Evolutionary conservation across 2,329 filamentous ascomycete genomes (phyloP), one percentile per base, ranked within the genome.

Genomic region (Lizonia empirigonia): DNA sequence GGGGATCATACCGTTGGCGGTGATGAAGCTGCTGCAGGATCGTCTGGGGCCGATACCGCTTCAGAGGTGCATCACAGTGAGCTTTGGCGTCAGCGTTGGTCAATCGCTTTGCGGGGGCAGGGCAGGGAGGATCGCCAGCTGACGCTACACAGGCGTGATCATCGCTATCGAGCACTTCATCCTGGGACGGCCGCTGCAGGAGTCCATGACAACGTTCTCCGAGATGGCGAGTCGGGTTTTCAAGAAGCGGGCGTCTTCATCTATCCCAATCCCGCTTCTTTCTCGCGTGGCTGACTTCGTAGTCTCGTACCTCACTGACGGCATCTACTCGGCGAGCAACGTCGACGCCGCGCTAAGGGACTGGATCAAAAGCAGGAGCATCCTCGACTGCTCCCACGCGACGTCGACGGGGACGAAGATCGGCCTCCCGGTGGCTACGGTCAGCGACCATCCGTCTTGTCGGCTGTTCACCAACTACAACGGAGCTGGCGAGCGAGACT

Each of bases 401-500:
- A 60, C 22, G 9, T 51, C 44, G 27, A 58, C 34, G 24, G 50
- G 53, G 27, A 60, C 36, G 33, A 37, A 27, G 9, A 15, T 58
- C 38, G 24, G 56, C 26, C 33, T 58, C 8, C 56, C 37, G 7
- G 47, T 59, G 16, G 50, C 50, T 20, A 59, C 40, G 19, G 54
- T 59, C 38, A 36, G 37, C 44, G 39, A 27, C 30, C 24, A 47
- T 44, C 55, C 26, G 18, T 55, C 42, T n/a, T 45, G 39, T 34
- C 42, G 44, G n/a, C 49, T 60, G 16, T 60, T 60, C 45, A 60
- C 51, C 13, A 60, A 60, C 44, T 60, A 60, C 34, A 58, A 60
- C 45, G 35, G 55, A 15, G 52, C 53, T 18, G 39, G 49, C 1
- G 24, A 47, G 36, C 32, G 48, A n/a, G 29, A 53, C 48, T 22